These are phyloP conservation scores for Ochromonas danica DNA, from an alignment of 108 stramenopile species.

Conservation along the genomic window DNA sequence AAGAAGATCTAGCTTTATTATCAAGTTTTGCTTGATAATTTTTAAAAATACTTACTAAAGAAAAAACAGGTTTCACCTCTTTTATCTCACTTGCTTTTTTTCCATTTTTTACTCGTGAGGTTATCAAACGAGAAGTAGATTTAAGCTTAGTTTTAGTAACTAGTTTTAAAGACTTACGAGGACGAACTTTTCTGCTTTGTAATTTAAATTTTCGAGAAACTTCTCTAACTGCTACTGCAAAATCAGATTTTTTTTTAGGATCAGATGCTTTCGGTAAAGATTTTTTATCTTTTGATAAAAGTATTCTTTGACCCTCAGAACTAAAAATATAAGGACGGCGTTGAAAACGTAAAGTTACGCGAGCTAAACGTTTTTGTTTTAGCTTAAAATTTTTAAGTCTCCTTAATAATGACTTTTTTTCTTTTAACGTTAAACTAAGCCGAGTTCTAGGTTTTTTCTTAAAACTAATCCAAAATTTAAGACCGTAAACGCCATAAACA, in stretches of 20 bases:
- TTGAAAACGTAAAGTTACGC: slow-evolving; percentile 16
- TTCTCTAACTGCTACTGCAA: slow-evolving; percentile 15
- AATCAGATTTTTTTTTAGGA: slow-evolving; percentile 17
- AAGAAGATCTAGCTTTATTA: slow-evolving; percentile 31
- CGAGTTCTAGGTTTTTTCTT: slow-evolving; percentile 16
- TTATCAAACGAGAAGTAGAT: slow-evolving; percentile 17
- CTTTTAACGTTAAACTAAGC: slow-evolving; percentile 17
- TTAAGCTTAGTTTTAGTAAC: slow-evolving; percentile 17
- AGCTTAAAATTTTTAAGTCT: slow-evolving; percentile 17
- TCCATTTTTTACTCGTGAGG: slow-evolving; percentile 15
- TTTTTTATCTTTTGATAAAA: slow-evolving; percentile 18
- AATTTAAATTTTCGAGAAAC: slow-evolving; percentile 17
- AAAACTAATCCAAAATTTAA: slow-evolving; percentile 18
- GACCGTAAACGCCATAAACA: slow-evolving; percentile 15
- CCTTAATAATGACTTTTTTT: slow-evolving; percentile 17
- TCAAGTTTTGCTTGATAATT: slow-evolving; percentile 34
- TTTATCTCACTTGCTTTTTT: slow-evolving; percentile 17
- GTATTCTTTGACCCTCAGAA: slow-evolving; percentile 15
- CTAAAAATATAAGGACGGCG: slow-evolving; percentile 15
- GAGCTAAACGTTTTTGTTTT: slow-evolving; percentile 17
- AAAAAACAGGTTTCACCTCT: slow-evolving; percentile 16
- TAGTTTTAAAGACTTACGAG: slow-evolving; percentile 17
- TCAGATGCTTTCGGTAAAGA: slow-evolving; percentile 15
- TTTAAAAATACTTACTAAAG: slow-evolving; percentile 26
- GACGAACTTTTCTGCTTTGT: slow-evolving; percentile 15